These are phyloP conservation scores for Epichloe baconii DNA, from an alignment of 2,329 filamentous ascomycete species.

Conservation along the genomic window DNA sequence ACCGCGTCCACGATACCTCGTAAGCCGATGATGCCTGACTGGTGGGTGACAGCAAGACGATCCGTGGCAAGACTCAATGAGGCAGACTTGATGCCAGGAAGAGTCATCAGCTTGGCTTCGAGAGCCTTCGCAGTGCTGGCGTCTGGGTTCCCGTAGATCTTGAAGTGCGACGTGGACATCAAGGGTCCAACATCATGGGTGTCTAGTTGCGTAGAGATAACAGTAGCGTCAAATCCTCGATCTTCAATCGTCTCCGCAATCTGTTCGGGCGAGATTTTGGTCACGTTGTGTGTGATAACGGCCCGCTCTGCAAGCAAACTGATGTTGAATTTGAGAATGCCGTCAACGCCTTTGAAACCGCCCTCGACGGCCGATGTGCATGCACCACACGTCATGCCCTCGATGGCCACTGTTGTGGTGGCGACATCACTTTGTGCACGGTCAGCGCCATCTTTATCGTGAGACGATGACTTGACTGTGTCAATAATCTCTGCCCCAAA, in stretches of 20 bases:
- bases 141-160: slow-evolving; percentile 68
- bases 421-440: slow-evolving; percentile 28
- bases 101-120: slow-evolving; percentile 50
- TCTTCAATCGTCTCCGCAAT: slow-evolving; percentile 80
- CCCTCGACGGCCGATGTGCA: slow-evolving; percentile 86
- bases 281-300: slow-evolving; percentile 69
- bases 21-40: slow-evolving; percentile 60
- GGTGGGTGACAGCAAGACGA: slow-evolving; percentile 60
- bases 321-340: slow-evolving; percentile 83
- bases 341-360: slow-evolving; percentile 64
- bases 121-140: slow-evolving; percentile 58
- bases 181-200: slow-evolving; percentile 38
- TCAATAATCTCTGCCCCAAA: slow-evolving; percentile 73
- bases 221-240: slow-evolving; percentile 70
- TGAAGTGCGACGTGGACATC: slow-evolving; percentile 59
- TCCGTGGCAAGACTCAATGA: slow-evolving; percentile 61
- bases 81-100: slow-evolving; percentile 62
- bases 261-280: slow-evolving; percentile 55
- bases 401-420: slow-evolving; percentile 76
- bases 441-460: slow-evolving; percentile 17
- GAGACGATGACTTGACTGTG: slow-evolving; percentile 37
- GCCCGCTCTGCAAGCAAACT: slow-evolving; percentile 86
- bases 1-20: slow-evolving; percentile 70
- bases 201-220: slow-evolving; percentile 64
- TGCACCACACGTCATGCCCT: slow-evolving; percentile 95